Evolutionary conservation across 345 rosid species (phyloP).

Genomic region (Hibiscus trionum): DNA sequence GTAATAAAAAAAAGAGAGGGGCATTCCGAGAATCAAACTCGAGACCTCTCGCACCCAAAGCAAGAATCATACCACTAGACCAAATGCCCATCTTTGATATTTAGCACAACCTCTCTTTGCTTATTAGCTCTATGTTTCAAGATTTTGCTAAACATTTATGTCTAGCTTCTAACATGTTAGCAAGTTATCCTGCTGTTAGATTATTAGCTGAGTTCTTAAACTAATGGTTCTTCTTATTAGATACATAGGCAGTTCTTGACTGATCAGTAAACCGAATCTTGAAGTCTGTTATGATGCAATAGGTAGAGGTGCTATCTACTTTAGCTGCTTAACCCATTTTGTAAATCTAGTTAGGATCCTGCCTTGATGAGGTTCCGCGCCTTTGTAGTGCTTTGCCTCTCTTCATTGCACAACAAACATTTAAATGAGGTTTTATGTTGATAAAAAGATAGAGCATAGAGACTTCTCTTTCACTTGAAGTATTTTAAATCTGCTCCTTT

Average conservation of each 20-base stretch:
- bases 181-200: neutral
- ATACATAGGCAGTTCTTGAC: too few relatives aligned
- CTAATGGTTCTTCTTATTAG: too few relatives aligned
- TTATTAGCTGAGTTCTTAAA: too few relatives aligned
- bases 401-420: neutral
- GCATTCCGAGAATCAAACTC: conserved; percentile 64
- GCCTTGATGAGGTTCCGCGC: neutral
- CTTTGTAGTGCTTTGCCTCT: neutral
- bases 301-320: neutral
- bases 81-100: conserved; percentile 32
- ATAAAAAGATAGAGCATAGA: neutral
- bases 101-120: neutral
- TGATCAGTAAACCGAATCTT: neutral
- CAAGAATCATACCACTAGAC: conserved; percentile 87
- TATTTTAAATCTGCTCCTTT: neutral
- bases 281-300: neutral
- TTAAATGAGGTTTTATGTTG: neutral
- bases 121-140: neutral
- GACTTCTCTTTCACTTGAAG: neutral
- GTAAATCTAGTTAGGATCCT: neutral
- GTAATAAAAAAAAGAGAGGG: conserved; percentile 16
- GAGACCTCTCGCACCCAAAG: conserved; percentile 84
- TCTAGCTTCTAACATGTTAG: neutral
- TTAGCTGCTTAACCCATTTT: neutral
- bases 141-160: neutral